Conservation (phyloP, 1,284 basidiomycete species). For the Rhodofomes roseus region DNA sequence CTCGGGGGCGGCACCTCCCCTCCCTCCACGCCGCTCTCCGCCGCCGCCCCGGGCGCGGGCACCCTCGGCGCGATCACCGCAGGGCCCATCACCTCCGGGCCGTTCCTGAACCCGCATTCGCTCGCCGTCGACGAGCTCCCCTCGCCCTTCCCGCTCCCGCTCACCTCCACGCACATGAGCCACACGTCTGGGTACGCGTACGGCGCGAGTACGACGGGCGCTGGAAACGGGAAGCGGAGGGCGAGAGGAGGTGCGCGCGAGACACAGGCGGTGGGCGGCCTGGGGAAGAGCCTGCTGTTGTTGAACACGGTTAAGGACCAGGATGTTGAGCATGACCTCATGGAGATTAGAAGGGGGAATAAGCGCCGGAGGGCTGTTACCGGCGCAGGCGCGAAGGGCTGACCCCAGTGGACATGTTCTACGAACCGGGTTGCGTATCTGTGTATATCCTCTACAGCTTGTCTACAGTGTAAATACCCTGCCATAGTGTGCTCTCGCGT, state of each 20-base stretch:
- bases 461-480: too few relatives aligned
- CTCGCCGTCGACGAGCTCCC: slow-evolving; percentile 78
- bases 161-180: slow-evolving; percentile 44
- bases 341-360: slow-evolving; percentile 69
- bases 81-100: slow-evolving; percentile 59
- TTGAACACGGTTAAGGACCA: slow-evolving; percentile 54
- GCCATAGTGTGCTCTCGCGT: too few relatives aligned
- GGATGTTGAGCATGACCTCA: slow-evolving; percentile 70
- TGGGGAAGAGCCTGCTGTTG: slow-evolving; percentile 61
- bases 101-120: slow-evolving; percentile 73
- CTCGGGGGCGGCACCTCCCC: slow-evolving; percentile 58
- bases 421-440: not conserved
- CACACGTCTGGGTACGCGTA: slow-evolving; percentile 28
- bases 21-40: slow-evolving; percentile 47
- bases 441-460: too few relatives aligned
- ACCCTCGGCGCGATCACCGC: slow-evolving; percentile 34
- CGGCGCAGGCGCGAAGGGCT: slow-evolving; percentile 23
- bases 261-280: slow-evolving; percentile 44
- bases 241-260: slow-evolving; percentile 56
- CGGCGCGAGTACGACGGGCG: slow-evolving; percentile 35
- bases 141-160: slow-evolving; percentile 75
- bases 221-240: slow-evolving; percentile 46
- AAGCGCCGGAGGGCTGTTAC: slow-evolving; percentile 61
- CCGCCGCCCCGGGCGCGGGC: slow-evolving; percentile 25
- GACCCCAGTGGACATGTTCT: not conserved